Conservation (phyloP, 2,329 filamentous ascomycete genomes). For the Botryotinia narcissicola region DNA sequence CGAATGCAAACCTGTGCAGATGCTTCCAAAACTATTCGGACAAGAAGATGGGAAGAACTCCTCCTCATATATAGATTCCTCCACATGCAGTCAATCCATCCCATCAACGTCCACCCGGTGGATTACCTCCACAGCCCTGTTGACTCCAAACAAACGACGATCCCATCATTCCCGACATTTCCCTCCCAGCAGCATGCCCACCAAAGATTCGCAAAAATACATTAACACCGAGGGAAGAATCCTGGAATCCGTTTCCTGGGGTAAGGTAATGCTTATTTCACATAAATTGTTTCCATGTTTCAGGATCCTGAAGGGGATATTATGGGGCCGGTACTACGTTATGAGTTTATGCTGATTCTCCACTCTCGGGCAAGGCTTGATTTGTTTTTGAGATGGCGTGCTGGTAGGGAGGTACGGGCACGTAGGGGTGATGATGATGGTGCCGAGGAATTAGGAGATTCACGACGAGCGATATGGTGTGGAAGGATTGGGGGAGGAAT, state of each 20-base stretch:
- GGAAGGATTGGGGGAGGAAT: background rate
- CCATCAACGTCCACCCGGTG: background rate
- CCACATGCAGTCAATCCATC: background rate
- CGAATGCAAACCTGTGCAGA: background rate
- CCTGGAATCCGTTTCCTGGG: background rate
- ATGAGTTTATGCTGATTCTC: background rate
- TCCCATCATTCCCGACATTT: background rate
- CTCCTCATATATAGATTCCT: background rate
- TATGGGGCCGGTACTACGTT: background rate
- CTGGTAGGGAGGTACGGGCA: background rate
- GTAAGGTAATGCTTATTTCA: background rate
- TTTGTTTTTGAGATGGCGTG: background rate
- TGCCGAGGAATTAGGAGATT: background rate
- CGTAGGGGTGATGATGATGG: background rate
- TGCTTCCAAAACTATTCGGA: background rate
- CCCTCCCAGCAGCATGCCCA: background rate
- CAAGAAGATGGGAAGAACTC: background rate
- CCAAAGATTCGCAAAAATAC: background rate
- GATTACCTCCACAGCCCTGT: background rate
- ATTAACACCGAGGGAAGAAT: background rate
- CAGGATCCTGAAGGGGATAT: background rate
- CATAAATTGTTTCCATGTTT: background rate
- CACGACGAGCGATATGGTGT: background rate
- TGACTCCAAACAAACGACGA: background rate
- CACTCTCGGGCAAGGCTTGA: background rate